phyloP scores from a whole-genome alignment of 306 rosid genomes.

The Trifolium subterraneum region DNA sequence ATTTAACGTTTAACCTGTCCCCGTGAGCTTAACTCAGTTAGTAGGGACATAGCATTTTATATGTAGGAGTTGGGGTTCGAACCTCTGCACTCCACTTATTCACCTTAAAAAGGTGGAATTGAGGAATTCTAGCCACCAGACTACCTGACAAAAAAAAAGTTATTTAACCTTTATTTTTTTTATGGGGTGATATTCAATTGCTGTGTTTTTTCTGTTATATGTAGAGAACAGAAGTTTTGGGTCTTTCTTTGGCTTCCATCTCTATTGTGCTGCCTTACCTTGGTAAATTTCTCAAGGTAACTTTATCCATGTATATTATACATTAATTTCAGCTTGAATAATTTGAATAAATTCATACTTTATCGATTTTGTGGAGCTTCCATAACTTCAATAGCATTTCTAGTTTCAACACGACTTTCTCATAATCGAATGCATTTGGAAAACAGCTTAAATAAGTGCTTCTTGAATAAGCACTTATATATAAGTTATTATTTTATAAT shows the following conservation, averaged over 20 bases:
- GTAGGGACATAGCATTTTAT: too few species aligned
- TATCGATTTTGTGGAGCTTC: not conserved
- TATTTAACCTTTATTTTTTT: too few species aligned
- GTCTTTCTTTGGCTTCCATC: slow-evolving; percentile 81
- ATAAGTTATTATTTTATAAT: too few species aligned
- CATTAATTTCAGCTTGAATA: not conserved
- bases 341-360: not conserved
- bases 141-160: too few species aligned
- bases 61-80: too few species aligned
- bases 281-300: slow-evolving; percentile 91
- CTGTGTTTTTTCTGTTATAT: slow-evolving; percentile 35
- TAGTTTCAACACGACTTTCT: slow-evolving; percentile 4
- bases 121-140: too few species aligned
- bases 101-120: too few species aligned
- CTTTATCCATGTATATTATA: not conserved
- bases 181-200: not conserved
- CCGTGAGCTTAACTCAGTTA: too few species aligned
- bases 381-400: not conserved
- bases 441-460: not conserved
- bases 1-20: not conserved
- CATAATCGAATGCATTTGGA: not conserved
- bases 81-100: too few species aligned
- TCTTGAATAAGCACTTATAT: not conserved
- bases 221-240: slow-evolving; percentile 82
- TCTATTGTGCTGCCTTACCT: slow-evolving; percentile 75